phyloP scores from a whole-genome alignment of 2,329 filamentous ascomycete genomes.

The Malbranchea zuffiana region DNA sequence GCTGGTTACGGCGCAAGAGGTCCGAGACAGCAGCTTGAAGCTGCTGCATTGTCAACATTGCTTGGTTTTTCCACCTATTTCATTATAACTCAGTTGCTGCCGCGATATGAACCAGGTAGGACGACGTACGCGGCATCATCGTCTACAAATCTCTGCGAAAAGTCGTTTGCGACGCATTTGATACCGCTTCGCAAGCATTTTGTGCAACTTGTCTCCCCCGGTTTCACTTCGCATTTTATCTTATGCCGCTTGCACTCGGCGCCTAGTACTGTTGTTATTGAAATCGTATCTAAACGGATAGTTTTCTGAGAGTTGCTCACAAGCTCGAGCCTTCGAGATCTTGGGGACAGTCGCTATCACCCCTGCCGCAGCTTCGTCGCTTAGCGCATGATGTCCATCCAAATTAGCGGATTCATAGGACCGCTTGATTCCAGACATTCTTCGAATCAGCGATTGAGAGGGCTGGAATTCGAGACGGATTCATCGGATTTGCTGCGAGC shows the following conservation, averaged over 20 bases:
- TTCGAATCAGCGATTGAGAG: not conserved
- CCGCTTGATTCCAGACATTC: conserved; percentile 5
- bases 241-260: conserved; percentile 45
- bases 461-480: no score
- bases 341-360: conserved; percentile 18
- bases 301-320: conserved; percentile 22
- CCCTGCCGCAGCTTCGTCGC: not conserved
- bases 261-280: no score
- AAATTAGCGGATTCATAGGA: conserved; percentile 1
- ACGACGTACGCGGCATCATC: conserved; percentile 41
- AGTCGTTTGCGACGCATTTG: conserved; percentile 46
- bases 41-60: conserved; percentile 32
- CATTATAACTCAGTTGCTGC: not conserved
- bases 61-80: conserved; percentile 37
- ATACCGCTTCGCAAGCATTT: conserved; percentile 42
- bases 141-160: conserved; percentile 45
- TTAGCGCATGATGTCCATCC: not conserved
- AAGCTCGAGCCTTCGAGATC: conserved; percentile 34
- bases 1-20: conserved; percentile 34
- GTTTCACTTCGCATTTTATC: conserved; percentile 44
- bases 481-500: no score
- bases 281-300: no score
- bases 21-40: conserved; percentile 38
- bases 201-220: conserved; percentile 38
- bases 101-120: no score